phyloP scores from a whole-genome alignment of 2,329 filamentous ascomycete genomes.

The Cyclaneusma minus region DNA sequence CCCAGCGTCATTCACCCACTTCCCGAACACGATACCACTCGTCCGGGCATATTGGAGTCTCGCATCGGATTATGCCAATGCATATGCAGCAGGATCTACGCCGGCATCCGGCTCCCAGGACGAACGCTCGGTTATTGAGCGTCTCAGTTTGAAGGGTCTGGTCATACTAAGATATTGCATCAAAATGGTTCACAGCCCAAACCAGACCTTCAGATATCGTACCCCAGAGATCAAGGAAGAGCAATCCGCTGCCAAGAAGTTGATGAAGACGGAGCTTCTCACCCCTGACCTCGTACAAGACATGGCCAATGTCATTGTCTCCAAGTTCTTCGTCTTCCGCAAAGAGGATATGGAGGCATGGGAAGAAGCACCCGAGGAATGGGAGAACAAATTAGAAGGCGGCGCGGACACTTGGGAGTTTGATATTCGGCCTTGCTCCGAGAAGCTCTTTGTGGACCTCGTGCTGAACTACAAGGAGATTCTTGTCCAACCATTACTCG shows the following conservation, averaged over 20 bases:
- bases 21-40: slow-evolving; percentile 66
- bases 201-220: slow-evolving; percentile 72
- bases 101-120: slow-evolving; percentile 30
- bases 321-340: slow-evolving; percentile 76
- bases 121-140: slow-evolving; percentile 55
- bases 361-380: slow-evolving; percentile 90
- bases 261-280: slow-evolving; percentile 61
- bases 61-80: slow-evolving; percentile 59
- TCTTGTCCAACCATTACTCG: slow-evolving; percentile 62
- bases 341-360: slow-evolving; percentile 76
- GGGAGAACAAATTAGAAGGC: slow-evolving; percentile 81
- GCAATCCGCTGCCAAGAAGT: slow-evolving; percentile 49
- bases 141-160: slow-evolving; percentile 68
- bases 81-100: slow-evolving; percentile 36
- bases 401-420: slow-evolving; percentile 81
- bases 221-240: slow-evolving; percentile 62
- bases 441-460: slow-evolving; percentile 85
- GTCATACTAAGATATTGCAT: slow-evolving; percentile 70
- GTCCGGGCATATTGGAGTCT: slow-evolving; percentile 77
- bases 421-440: slow-evolving; percentile 79
- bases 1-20: slow-evolving; percentile 65
- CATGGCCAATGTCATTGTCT: slow-evolving; percentile 73
- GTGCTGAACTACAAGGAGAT: slow-evolving; percentile 77
- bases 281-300: slow-evolving; percentile 62
- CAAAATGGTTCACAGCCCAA: slow-evolving; percentile 68